A percentile compares a stretch with the other conserved stretches of the same genome.
Conservation (phyloP, 805 yeast species). For the Candida ortonii region DNA sequence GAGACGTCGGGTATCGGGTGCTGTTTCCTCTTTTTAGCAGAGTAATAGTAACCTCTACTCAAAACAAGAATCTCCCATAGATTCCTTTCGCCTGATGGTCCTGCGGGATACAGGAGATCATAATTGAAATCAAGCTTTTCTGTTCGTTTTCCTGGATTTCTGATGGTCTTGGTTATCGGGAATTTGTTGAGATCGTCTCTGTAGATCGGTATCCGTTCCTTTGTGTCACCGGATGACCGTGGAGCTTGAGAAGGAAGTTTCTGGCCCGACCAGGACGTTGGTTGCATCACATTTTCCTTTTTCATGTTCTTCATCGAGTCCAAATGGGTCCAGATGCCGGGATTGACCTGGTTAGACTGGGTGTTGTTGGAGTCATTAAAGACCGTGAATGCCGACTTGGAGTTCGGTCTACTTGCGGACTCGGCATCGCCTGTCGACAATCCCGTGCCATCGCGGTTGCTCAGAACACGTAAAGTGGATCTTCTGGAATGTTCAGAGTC, state of each 20-base stretch:
- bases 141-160: constrained; percentile 54
- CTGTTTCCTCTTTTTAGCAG: constrained; percentile 12
- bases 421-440: constrained; percentile 7
- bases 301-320: constrained; percentile 48
- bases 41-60: constrained; percentile 34
- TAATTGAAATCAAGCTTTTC: constrained; percentile 62
- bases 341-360: constrained; percentile 6
- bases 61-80: constrained; percentile 55
- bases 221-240: background rate
- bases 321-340: constrained; percentile 44
- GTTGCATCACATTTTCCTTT: constrained; percentile 60
- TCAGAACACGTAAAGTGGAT: constrained; percentile 9
- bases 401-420: constrained; percentile 15
- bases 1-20: background rate
- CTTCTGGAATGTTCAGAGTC: constrained; percentile 1
- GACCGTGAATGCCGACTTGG: constrained; percentile 19
- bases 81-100: constrained; percentile 43
- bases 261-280: constrained; percentile 67
- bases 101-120: constrained; percentile 48
- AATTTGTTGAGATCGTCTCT: constrained; percentile 35
- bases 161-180: constrained; percentile 49
- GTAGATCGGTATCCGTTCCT: constrained; percentile 35
- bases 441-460: constrained; percentile 27
- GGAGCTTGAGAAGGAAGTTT: constrained; percentile 42
- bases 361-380: constrained; percentile 16